A percentile compares a stretch with the other conserved stretches of the same genome.
Conservation (phyloP, 805 yeast species). For the Candida verbasci region DNA sequence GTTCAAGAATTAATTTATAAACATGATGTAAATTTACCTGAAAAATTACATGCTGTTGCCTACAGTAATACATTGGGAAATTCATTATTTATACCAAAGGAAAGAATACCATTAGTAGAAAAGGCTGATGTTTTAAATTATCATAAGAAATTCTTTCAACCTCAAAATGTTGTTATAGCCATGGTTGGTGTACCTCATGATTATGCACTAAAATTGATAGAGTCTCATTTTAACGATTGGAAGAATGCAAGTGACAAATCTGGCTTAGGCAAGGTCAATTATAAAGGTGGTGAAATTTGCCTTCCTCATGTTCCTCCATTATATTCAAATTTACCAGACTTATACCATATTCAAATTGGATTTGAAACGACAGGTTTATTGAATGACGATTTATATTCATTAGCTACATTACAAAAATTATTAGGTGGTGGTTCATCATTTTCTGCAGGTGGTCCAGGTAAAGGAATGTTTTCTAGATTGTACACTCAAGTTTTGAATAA, state of each 20-base stretch:
- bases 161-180: slow-evolving; percentile 79
- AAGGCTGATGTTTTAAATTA: slow-evolving; percentile 54
- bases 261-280: slow-evolving; percentile 55
- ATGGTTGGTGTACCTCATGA: slow-evolving; percentile 80
- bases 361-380: slow-evolving; percentile 84
- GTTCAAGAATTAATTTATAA: slow-evolving; percentile 76
- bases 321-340: slow-evolving; percentile 58
- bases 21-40: slow-evolving; percentile 84
- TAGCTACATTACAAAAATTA: slow-evolving; percentile 84
- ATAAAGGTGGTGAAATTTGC: slow-evolving; percentile 46
- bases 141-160: slow-evolving; percentile 63
- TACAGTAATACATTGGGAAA: slow-evolving; percentile 76
- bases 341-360: slow-evolving; percentile 80
- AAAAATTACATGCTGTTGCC: slow-evolving; percentile 82
- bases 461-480: slow-evolving; percentile 94
- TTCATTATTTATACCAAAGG: slow-evolving; percentile 79
- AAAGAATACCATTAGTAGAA: slow-evolving; percentile 53
- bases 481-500: slow-evolving; percentile 89
- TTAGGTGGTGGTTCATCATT: slow-evolving; percentile 97
- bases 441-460: slow-evolving; percentile 98
- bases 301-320: slow-evolving; percentile 38
- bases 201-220: slow-evolving; percentile 60
- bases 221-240: slow-evolving; percentile 64
- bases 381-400: slow-evolving; percentile 83
- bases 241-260: slow-evolving; percentile 9